These are phyloP conservation scores for Hura crepitans DNA, from an alignment of 441 rosid genomes.

Conservation along the genomic window DNA sequence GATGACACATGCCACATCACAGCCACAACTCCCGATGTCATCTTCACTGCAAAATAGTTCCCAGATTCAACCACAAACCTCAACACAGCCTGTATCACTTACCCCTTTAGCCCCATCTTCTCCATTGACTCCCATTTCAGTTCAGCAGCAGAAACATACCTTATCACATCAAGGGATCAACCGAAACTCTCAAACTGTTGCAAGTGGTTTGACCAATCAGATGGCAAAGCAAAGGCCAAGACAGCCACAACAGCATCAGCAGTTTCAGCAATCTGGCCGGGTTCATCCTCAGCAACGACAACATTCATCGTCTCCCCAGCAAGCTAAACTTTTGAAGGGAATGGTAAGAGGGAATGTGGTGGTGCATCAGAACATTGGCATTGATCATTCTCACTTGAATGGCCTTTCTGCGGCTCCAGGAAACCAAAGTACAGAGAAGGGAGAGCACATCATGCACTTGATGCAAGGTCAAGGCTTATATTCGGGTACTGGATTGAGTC, in stretches of 20 bases:
- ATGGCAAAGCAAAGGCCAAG: slow-evolving; percentile 78
- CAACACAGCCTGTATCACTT: slow-evolving; percentile 53
- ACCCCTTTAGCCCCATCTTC: slow-evolving; percentile 55
- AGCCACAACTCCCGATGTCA: slow-evolving; percentile 63
- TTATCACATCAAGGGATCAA: slow-evolving; percentile 54
- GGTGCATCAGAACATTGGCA: slow-evolving; percentile 55
- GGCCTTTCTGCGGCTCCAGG: slow-evolving; percentile 55
- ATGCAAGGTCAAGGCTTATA: slow-evolving; percentile 63
- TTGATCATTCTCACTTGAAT: slow-evolving; percentile 73
- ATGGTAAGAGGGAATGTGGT: slow-evolving; percentile 72
- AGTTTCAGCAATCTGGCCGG: slow-evolving; percentile 75
- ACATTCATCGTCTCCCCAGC: slow-evolving; percentile 56
- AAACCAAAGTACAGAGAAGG: slow-evolving; percentile 65
- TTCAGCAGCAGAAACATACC: slow-evolving; percentile 64
- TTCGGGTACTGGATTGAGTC: slow-evolving; percentile 46
- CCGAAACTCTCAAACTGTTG: slow-evolving; percentile 56
- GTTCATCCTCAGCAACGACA: slow-evolving; percentile 85
- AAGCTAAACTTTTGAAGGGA: slow-evolving; percentile 68
- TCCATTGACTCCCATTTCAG: slow-evolving; percentile 49
- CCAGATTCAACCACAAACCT: slow-evolving; percentile 60
- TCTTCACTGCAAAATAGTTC: slow-evolving; percentile 64
- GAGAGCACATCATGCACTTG: slow-evolving; percentile 55
- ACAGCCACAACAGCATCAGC: slow-evolving; percentile 85
- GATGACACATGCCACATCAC: slow-evolving; percentile 62
- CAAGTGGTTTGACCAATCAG: slow-evolving; percentile 63